A percentile compares a stretch with the other conserved stretches of the same genome.
Conservation (phyloP, 441 rosid species). For the Gossypium davidsonii region DNA sequence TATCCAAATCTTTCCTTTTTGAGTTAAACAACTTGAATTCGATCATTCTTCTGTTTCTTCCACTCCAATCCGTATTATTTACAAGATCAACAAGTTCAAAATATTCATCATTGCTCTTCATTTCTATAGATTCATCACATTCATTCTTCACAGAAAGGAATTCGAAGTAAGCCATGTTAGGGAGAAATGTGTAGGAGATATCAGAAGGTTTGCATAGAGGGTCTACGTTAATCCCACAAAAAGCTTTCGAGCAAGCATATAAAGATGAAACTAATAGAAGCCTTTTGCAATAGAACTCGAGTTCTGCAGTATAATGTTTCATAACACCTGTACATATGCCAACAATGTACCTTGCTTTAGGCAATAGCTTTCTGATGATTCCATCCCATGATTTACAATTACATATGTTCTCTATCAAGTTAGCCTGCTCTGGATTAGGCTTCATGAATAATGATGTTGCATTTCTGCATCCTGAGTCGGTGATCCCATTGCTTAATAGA, state of each 20-base stretch:
- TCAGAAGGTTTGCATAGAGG: conserved; percentile 56
- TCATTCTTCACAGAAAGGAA: conserved; percentile 48
- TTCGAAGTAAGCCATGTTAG: conserved; percentile 30
- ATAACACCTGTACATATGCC: conserved; percentile 65
- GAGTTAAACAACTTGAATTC: too few species aligned
- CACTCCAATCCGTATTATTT: neutral
- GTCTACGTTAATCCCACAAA: conserved; percentile 56
- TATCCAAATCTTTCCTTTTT: too few species aligned
- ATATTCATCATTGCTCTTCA: conserved; percentile 16
- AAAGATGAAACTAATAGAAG: conserved; percentile 60
- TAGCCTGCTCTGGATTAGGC: conserved; percentile 43
- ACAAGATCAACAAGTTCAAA: conserved; percentile 26
- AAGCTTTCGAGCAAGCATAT: conserved; percentile 72
- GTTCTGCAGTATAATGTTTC: conserved; percentile 64
- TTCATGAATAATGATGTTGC: conserved; percentile 36
- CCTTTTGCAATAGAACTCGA: conserved; percentile 52
- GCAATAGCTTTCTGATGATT: conserved; percentile 61
- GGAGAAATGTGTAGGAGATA: conserved; percentile 57
- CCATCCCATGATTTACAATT: conserved; percentile 56
- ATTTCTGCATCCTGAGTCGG: conserved; percentile 36
- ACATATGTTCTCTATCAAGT: conserved; percentile 37
- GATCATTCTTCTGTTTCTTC: too few species aligned
- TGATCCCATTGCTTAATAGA: conserved; percentile 47
- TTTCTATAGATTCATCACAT: neutral
- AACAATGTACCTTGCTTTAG: conserved; percentile 50